Conservation (phyloP, 2,329 filamentous ascomycete genomes). For the Pseudopyricularia javanii region DNA sequence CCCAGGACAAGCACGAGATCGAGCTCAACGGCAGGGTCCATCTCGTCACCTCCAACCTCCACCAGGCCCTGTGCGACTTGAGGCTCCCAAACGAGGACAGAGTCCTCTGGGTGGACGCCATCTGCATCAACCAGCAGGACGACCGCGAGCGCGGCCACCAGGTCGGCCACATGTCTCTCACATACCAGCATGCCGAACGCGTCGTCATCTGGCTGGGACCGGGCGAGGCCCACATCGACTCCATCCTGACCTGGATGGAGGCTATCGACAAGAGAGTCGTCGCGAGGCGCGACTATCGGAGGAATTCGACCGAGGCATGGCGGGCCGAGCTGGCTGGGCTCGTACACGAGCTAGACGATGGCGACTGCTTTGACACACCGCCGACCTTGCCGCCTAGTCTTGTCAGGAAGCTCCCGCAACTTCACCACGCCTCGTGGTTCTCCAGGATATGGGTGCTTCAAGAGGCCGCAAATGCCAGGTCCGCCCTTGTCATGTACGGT, state of each 20-base stretch:
- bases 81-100: not conserved
- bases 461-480: not conserved
- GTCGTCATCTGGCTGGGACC: not conserved
- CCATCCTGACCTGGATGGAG: not conserved
- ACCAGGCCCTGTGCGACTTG: not conserved
- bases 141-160: not conserved
- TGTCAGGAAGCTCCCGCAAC: not conserved
- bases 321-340: not conserved
- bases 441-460: not conserved
- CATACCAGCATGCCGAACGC: not conserved
- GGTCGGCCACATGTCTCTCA: not conserved
- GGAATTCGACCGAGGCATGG: not conserved
- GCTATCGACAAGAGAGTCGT: not conserved
- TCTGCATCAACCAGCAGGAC: not conserved
- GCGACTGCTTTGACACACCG: not conserved
- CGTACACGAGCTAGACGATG: not conserved
- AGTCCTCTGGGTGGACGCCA: not conserved
- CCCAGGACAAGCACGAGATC: not conserved
- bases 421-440: not conserved
- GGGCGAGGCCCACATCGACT: not conserved
- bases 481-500: not conserved
- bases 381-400: not conserved
- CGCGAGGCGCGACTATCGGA: not conserved
- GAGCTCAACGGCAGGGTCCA: not conserved
- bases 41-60: not conserved